Evolutionary conservation across 192 early-diverging fungal genomes (phyloP), one percentile per base, ranked within the genome.

Genomic region (Entomortierella lignicola): DNA sequence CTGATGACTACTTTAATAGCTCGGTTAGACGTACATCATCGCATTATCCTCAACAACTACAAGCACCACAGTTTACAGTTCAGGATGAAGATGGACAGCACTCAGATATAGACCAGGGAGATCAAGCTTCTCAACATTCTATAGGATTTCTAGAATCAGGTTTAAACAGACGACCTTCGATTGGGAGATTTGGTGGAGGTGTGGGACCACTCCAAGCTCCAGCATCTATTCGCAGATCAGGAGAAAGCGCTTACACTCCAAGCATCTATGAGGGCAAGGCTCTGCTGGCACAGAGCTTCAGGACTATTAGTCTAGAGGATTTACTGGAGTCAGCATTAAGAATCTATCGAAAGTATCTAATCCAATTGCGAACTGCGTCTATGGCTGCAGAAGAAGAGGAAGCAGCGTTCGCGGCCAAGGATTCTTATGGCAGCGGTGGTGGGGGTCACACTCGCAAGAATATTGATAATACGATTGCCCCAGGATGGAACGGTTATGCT

Each of bases 341-440:
- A 34, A 77, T 77, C 17, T 77, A 77, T 51, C 72, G 72, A 23
- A 77, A 77, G 37, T 77, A 77, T 27, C 23, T 77, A 29, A 77
- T 77, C 10, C 72, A 77, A 18, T 56, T 77, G 15, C 57, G 72
- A 17, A 68, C 72, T 5, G 65, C 72, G 11, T 55, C 72, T 8
- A 77, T 77, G 72, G 72, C 72, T 13, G 72, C 72, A 15, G 72
- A 77, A 23, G 72, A 77, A 41, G 72, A 66, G 51, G 64, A 41
- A 0, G 63, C 64, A 7, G 44, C 54, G 6, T 23, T 48, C 8
- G 29, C 56, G 8, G 25, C 27, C 0, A 63, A 58, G 21, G 57
- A 44, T 25, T 20, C 26, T 2, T n/a, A 32, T 44, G 27, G 12
- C 34, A 29, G 50, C n/a, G 13, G 42, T 18, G 27, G 23, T 20